These are phyloP conservation scores for Sporothrix pallida DNA, from an alignment of 2,329 filamentous ascomycete genomes.

Conservation along the genomic window DNA sequence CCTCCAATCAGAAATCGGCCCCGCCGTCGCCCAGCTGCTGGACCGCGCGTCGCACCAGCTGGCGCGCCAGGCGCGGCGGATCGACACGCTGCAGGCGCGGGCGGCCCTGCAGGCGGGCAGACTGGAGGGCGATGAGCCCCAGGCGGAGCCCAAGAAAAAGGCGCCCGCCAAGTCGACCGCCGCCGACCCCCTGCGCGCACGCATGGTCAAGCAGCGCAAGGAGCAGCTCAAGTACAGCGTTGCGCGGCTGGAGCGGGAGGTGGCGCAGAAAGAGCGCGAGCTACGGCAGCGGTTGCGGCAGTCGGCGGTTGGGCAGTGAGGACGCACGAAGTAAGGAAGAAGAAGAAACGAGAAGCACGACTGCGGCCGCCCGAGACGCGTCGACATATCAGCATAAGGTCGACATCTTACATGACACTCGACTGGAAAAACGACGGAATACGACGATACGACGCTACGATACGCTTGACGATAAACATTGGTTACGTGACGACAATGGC, in stretches of 20 bases:
- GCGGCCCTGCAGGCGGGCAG: constrained; percentile 81
- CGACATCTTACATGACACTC: not conserved
- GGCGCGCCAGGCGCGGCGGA: constrained; percentile 79
- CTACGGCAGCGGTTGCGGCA: constrained; percentile 54
- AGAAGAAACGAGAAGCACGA: not conserved
- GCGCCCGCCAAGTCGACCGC: constrained; percentile 29
- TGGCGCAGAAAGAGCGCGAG: constrained; percentile 73
- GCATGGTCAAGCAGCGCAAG: constrained; percentile 76
- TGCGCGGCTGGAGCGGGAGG: constrained; percentile 82
- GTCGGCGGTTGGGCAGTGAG: constrained; percentile 27
- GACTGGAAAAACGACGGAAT: not conserved
- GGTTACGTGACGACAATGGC: no score
- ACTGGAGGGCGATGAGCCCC: constrained; percentile 43
- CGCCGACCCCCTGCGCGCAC: constrained; percentile 55
- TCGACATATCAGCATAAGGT: not conserved
- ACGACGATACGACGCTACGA: not conserved
- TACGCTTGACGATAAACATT: no score
- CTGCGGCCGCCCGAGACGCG: not conserved
- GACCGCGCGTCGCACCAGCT: constrained; percentile 82
- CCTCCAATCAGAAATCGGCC: constrained; percentile 86
- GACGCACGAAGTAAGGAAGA: not conserved
- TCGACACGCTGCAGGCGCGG: constrained; percentile 82
- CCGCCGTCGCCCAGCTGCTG: constrained; percentile 79
- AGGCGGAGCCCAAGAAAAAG: not conserved
- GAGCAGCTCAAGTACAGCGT: constrained; percentile 87